Conservation (phyloP, 192 early-diverging fungal genomes). For the Backusella sp. region DNA sequence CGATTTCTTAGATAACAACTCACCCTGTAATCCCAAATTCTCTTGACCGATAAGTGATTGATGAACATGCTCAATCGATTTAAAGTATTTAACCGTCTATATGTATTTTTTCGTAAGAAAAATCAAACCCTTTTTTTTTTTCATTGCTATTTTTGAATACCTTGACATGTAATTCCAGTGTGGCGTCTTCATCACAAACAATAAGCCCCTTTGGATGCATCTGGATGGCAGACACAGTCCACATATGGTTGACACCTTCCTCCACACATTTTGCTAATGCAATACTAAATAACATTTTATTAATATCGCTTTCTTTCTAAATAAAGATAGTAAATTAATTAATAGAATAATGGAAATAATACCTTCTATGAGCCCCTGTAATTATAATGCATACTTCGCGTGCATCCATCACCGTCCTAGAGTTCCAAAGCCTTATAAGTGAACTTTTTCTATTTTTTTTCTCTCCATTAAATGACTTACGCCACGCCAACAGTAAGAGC, state of each 20-base stretch:
- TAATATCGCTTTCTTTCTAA: neutral
- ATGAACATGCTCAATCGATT: conserved; percentile 83
- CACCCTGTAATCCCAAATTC: conserved; percentile 19
- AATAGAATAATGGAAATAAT: neutral
- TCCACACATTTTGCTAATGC: conserved; percentile 85
- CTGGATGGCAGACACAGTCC: conserved; percentile 85
- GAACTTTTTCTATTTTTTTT: neutral
- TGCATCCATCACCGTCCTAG: conserved; percentile 81
- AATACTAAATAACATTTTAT: conserved; percentile 28
- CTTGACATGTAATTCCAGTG: conserved; percentile 84
- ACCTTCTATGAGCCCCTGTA: conserved; percentile 75
- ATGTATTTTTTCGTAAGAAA: neutral
- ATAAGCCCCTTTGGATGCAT: conserved; percentile 77
- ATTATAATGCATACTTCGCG: conserved; percentile 83
- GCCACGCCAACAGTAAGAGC: conserved; percentile 83
- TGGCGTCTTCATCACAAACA: conserved; percentile 86
- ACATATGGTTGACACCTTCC: conserved; percentile 84
- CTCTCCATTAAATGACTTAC: conserved; percentile 33
- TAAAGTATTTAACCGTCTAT: conserved; percentile 82
- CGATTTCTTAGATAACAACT: conserved; percentile 7
- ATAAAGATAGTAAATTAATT: neutral
- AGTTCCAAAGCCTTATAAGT: neutral
- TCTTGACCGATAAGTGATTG: conserved; percentile 31
- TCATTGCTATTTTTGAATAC: neutral
- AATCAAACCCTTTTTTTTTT: neutral